Percentiles rank a stretch among this genome's conserved stretches.
These are phyloP conservation scores for Colletotrichum tabaci DNA, from an alignment of 2,329 filamentous ascomycete species.

Conservation along the genomic window DNA sequence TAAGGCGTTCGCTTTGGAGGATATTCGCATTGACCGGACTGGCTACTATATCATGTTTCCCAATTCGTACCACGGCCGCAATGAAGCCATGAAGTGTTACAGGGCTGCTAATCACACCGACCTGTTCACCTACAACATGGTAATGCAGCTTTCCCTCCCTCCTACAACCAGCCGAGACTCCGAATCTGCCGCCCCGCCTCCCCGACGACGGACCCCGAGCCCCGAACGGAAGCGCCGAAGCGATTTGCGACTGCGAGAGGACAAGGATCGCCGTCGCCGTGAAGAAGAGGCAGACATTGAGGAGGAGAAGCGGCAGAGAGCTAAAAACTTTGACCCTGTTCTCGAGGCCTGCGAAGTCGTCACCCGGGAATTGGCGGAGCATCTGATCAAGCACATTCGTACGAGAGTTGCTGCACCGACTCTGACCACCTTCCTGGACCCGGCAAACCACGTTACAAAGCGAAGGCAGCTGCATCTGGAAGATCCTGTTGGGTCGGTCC, in stretches of 20 bases:
- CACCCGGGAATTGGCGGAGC: slow-evolving; percentile 85
- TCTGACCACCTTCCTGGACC: slow-evolving; percentile 86
- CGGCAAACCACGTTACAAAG: slow-evolving; percentile 84
- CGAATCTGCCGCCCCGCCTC: slow-evolving; percentile 44
- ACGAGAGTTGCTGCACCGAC: slow-evolving; percentile 87
- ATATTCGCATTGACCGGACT: slow-evolving; percentile 85
- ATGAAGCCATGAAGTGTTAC: slow-evolving; percentile 86
- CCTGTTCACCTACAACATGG: slow-evolving; percentile 93
- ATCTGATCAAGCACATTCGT: slow-evolving; percentile 90
- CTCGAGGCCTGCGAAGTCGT: slow-evolving; percentile 85
- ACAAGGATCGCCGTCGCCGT: slow-evolving; percentile 74
- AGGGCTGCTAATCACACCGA: slow-evolving; percentile 83
- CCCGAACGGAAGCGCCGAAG: slow-evolving; percentile 53
- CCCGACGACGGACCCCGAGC: slow-evolving; percentile 53
- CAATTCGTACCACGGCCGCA: slow-evolving; percentile 80
- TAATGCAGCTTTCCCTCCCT: slow-evolving; percentile 80
- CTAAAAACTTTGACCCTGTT: slow-evolving; percentile 92
- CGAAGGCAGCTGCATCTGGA: slow-evolving; percentile 78
- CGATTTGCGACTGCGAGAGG: slow-evolving; percentile 72
- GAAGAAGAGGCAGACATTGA: slow-evolving; percentile 89
- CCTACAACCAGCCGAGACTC: slow-evolving; percentile 41
- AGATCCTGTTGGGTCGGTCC: slow-evolving; percentile 48
- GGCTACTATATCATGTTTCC: slow-evolving; percentile 96
- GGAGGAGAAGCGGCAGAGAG: slow-evolving; percentile 89
- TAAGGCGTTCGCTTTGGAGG: slow-evolving; percentile 84